Conservation (phyloP, 805 yeast species). For the Candida alai region DNA sequence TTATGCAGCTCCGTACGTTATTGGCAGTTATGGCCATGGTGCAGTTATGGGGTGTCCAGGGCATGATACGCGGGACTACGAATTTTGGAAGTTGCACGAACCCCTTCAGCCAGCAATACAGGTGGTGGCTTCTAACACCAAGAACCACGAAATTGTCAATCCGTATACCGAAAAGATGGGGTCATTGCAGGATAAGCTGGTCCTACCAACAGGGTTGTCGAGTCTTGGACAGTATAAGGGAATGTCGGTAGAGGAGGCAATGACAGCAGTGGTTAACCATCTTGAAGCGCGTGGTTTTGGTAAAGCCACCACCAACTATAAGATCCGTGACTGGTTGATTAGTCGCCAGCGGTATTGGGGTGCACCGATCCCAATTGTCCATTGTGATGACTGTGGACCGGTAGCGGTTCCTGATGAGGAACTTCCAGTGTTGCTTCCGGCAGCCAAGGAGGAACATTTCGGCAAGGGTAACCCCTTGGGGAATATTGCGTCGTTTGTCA, state of each 20-base stretch:
- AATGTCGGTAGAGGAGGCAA: slow-evolving; percentile 47
- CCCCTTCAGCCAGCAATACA: slow-evolving; percentile 39
- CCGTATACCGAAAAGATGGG: slow-evolving; percentile 53
- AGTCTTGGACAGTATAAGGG: slow-evolving; percentile 46
- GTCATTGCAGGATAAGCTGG: slow-evolving; percentile 25
- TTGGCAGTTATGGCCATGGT: slow-evolving; percentile 80
- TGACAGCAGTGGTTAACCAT: slow-evolving; percentile 37
- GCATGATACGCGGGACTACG: slow-evolving; percentile 81
- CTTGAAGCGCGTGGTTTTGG: slow-evolving; percentile 46
- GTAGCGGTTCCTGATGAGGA: slow-evolving; percentile 90
- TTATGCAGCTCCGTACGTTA: slow-evolving; percentile 86
- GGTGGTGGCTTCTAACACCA: slow-evolving; percentile 42
- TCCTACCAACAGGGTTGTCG: slow-evolving; percentile 22
- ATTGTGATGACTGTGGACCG: slow-evolving; percentile 80
- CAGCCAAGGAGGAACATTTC: slow-evolving; percentile 47
- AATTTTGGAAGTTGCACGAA: slow-evolving; percentile 69
- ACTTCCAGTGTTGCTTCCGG: slow-evolving; percentile 79
- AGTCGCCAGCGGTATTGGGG: slow-evolving; percentile 98
- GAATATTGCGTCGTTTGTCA: slow-evolving; percentile 61
- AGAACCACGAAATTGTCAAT: slow-evolving; percentile 19
- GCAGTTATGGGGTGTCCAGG: slow-evolving; percentile 99
- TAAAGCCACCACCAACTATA: slow-evolving; percentile 45
- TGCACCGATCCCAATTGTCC: slow-evolving; percentile 93
- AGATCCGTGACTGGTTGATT: slow-evolving; percentile 89
- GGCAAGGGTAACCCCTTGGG: slow-evolving; percentile 66